Conservation (phyloP, 208 protist genomes). For the Naegleria gruberi region DNA sequence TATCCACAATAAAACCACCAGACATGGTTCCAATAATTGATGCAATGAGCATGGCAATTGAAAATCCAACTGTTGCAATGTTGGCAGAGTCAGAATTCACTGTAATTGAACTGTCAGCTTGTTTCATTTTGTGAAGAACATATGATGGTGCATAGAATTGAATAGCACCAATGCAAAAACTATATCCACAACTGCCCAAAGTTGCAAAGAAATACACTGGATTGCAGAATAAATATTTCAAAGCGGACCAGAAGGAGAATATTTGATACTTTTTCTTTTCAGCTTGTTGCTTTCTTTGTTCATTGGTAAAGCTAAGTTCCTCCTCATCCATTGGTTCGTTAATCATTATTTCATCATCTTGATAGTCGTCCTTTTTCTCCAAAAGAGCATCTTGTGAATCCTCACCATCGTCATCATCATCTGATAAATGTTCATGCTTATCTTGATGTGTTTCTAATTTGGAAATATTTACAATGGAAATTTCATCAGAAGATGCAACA, state of each 20-base stretch:
- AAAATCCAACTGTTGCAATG: slow-evolving; percentile 13
- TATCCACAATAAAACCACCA: slow-evolving; percentile 13
- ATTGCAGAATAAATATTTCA: neutral
- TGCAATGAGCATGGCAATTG: neutral
- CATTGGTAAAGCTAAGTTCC: neutral
- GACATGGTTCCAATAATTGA: neutral
- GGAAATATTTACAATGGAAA: neutral
- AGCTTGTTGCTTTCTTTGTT: neutral
- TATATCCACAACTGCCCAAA: slow-evolving; percentile 23
- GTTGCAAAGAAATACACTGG: slow-evolving; percentile 7
- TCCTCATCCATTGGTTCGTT: neutral
- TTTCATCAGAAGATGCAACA: neutral
- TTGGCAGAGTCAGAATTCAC: neutral
- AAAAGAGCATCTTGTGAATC: neutral
- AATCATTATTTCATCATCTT: neutral
- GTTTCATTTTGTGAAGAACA: neutral
- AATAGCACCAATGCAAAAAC: slow-evolving; percentile 17
- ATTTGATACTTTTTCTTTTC: neutral
- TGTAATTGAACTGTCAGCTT: neutral
- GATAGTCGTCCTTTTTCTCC: neutral
- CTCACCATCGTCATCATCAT: neutral
- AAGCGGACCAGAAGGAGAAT: neutral
- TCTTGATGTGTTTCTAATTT: neutral
- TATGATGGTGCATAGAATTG: slow-evolving; percentile 21
- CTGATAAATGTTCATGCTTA: neutral